phyloP scores from a whole-genome alignment of 805 yeast species.

The Candida endomychidarum region DNA sequence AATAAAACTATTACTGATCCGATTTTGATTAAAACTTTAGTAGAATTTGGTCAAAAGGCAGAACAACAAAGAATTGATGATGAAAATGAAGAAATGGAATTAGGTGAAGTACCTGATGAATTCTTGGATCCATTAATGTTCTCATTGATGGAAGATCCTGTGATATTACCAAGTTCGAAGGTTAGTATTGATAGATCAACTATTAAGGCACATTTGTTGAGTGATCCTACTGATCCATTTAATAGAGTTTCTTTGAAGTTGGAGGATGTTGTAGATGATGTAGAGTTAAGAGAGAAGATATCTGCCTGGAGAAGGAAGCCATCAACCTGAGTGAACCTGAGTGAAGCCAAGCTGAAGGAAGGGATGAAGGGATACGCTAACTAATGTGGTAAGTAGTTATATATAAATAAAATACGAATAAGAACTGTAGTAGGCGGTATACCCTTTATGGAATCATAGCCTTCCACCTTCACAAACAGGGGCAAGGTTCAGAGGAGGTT shows the following conservation, averaged over 20 bases:
- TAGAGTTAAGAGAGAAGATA: slow-evolving; percentile 55
- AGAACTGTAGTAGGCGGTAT: too few relatives aligned
- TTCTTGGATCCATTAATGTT: slow-evolving; percentile 96
- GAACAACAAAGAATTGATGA: slow-evolving; percentile 58
- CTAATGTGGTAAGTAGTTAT: too few relatives aligned
- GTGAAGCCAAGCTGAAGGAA: too few relatives aligned
- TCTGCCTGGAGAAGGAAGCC: background rate
- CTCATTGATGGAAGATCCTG: slow-evolving; percentile 95
- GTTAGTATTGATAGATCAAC: slow-evolving; percentile 87
- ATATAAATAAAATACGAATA: too few relatives aligned
- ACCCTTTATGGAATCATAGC: too few relatives aligned
- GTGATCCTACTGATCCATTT: slow-evolving; percentile 97
- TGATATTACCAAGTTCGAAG: slow-evolving; percentile 83
- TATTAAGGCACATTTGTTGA: slow-evolving; percentile 86
- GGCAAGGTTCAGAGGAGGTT: too few relatives aligned
- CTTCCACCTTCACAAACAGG: too few relatives aligned
- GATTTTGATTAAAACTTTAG: slow-evolving; percentile 50
- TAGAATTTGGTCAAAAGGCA: slow-evolving; percentile 63
- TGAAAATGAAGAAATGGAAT: slow-evolving; percentile 80
- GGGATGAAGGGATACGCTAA: too few relatives aligned
- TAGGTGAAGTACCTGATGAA: slow-evolving; percentile 95
- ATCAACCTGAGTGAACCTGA: slow-evolving; percentile 30
- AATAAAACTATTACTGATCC: slow-evolving; percentile 50
- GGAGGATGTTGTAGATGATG: slow-evolving; percentile 83
- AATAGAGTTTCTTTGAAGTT: slow-evolving; percentile 87